Evolutionary conservation across 768 basidiomycete genomes (phyloP), one percentile per base, ranked within the genome.

Genomic region (Psilocybe cyanescens): DNA sequence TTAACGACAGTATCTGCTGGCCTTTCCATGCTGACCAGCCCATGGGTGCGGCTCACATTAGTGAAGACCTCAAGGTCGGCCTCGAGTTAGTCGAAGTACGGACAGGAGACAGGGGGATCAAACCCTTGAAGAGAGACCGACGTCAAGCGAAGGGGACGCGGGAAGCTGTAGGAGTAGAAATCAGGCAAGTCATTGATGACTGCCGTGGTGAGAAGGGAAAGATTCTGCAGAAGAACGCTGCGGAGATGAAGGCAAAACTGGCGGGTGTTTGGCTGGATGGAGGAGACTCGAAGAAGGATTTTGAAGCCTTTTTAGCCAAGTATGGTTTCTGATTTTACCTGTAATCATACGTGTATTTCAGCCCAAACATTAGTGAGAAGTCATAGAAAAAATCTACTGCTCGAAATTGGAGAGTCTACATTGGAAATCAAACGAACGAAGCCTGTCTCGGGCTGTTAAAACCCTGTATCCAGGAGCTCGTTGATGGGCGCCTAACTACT

Each of bases 1-100:
- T 55, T 0, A 55, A 8, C 30, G 12, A 55, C 12, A 63, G 55
- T 24, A 59, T 63, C 44, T 59, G 47, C 14, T 54, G 52, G 55
- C 57, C 65, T 14, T 66, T 66, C 35, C 54, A 49, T 1, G 52
- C 41, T 11, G 62, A 62, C 28, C 57, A 62, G 16, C 61, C 61
- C 24, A 17, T 28, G 14, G 51, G 44, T 14, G 57, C 61, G 19
- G 56, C 56, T 2, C 64, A 65, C 24, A 47, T 65, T 14, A 14
- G 24, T 7, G 57, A 55, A 39, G 33, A 54, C n/a, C 41, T 60
- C 24, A 56, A 55, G 2, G 61, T 63, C 44, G 59, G 59, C 7
- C 46, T 66, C 35, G 66, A 67, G n/a, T 51, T 67, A n/a, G 11
- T 64, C 14, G 63, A 67, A 41, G 63, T 67, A 24, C 58, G 66